Evolutionary conservation across 2,329 filamentous ascomycete species (phyloP).

Genomic region (Colletotrichum tanaceti): DNA sequence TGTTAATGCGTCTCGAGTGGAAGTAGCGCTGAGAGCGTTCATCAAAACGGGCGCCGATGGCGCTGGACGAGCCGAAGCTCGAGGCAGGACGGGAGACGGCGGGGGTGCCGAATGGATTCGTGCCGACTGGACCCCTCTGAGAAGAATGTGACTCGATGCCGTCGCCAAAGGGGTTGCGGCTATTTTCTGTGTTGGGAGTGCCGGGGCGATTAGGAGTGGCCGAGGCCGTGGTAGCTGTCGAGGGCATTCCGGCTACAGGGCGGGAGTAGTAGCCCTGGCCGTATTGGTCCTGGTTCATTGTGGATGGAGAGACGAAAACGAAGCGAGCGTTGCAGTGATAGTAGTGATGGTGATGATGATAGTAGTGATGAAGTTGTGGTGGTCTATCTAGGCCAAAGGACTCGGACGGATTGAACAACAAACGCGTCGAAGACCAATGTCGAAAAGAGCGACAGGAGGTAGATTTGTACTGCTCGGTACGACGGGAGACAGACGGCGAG

Average conservation of each 20-base stretch:
- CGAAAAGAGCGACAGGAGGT: slow-evolving; percentile 10
- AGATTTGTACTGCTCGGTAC: slow-evolving; percentile 24
- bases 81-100: slow-evolving; percentile 59
- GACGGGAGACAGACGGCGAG: slow-evolving; percentile 7
- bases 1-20: slow-evolving; percentile 77
- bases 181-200: slow-evolving; percentile 56
- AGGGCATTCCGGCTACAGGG: slow-evolving; percentile 48
- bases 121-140: slow-evolving; percentile 45
- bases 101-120: slow-evolving; percentile 62
- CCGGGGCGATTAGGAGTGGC: slow-evolving; percentile 55
- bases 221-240: slow-evolving; percentile 52
- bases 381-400: slow-evolving; percentile 3
- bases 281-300: slow-evolving; percentile 48
- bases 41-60: slow-evolving; percentile 51
- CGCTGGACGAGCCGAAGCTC: slow-evolving; percentile 60
- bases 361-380: neutral
- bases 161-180: slow-evolving; percentile 56
- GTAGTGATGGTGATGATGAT: too few relatives aligned
- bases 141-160: slow-evolving; percentile 52
- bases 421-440: neutral
- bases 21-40: slow-evolving; percentile 70
- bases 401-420: neutral
- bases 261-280: slow-evolving; percentile 45
- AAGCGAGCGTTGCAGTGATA: slow-evolving; percentile 11
- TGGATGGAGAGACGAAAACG: neutral